Conservation (phyloP, 768 basidiomycete genomes). For the Dacryopinax primogenitus region DNA sequence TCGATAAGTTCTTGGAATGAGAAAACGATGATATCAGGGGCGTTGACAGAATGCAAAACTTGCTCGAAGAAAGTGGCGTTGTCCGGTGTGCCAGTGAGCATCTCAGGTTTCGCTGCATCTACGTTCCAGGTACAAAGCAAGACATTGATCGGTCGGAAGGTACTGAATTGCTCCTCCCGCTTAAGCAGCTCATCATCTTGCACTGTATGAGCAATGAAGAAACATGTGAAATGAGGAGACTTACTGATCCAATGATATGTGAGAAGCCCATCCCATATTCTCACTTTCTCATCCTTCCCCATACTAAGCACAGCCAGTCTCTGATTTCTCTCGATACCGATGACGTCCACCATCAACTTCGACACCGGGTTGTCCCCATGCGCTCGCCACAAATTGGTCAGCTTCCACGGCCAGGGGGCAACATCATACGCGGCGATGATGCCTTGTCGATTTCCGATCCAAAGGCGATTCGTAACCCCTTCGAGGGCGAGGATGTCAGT, state of each 20-base stretch:
- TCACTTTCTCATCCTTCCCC: conserved; percentile 57
- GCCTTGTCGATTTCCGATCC: conserved; percentile 79
- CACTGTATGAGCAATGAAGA: background rate
- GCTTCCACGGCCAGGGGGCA: conserved; percentile 58
- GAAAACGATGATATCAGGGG: conserved; percentile 81
- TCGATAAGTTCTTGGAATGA: conserved; percentile 96
- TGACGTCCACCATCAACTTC: conserved; percentile 55
- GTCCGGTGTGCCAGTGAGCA: conserved; percentile 48
- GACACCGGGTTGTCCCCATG: conserved; percentile 54
- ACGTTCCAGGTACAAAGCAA: conserved; percentile 89
- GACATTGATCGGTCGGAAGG: conserved; percentile 60
- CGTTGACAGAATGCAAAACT: conserved; percentile 53
- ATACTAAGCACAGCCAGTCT: conserved; percentile 60
- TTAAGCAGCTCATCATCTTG: conserved; percentile 67
- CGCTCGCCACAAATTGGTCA: conserved; percentile 79
- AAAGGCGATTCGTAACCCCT: conserved; percentile 71
- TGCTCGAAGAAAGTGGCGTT: conserved; percentile 75
- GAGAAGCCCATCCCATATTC: conserved; percentile 83
- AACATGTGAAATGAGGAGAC: conserved; percentile 23
- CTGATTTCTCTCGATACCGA: conserved; percentile 47
- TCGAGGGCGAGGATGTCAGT: conserved; percentile 74
- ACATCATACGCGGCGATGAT: conserved; percentile 73
- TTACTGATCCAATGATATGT: conserved; percentile 76
- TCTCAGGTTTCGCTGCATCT: conserved; percentile 72
- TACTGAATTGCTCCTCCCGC: conserved; percentile 63